Evolutionary conservation across 2,329 filamentous ascomycete genomes (phyloP).

Genomic region (Microcera coccophila): DNA sequence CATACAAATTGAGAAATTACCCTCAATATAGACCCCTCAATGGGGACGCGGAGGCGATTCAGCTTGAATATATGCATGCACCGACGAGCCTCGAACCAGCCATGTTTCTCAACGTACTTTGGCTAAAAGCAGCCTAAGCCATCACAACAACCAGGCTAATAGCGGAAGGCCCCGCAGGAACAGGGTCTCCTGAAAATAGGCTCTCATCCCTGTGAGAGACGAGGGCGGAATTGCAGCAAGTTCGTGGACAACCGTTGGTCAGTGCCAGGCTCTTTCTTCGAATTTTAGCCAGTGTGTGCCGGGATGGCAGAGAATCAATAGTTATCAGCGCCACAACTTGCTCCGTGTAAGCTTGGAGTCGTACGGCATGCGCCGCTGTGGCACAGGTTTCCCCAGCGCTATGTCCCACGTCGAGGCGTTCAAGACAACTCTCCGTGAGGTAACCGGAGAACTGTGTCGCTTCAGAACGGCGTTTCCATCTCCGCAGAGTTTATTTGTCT

Average conservation of each 20-base stretch:
- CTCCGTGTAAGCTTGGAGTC: constrained; percentile 13
- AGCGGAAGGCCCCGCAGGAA: not conserved
- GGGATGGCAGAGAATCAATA: constrained; percentile 3
- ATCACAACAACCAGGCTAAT: not conserved
- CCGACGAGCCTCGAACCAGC: constrained; percentile 3
- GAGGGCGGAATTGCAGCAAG: not conserved
- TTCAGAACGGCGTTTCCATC: constrained; percentile 1
- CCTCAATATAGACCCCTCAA: constrained; percentile 1
- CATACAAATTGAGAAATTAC: constrained; percentile 1
- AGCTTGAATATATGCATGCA: constrained; percentile 10
- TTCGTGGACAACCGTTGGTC: constrained; percentile 3
- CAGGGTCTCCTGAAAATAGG: not conserved
- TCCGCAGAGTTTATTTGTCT: constrained; percentile 8
- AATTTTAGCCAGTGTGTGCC: constrained; percentile 1
- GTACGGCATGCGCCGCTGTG: constrained; percentile 10
- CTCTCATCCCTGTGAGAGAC: not conserved
- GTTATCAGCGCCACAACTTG: constrained; percentile 4
- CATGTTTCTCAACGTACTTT: constrained; percentile 13
- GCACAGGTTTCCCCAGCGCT: not conserved
- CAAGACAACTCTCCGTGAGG: constrained; percentile 9
- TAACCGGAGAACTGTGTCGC: constrained; percentile 16
- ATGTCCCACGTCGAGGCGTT: not conserved
- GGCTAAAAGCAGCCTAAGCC: constrained; percentile 20
- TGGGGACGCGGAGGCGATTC: constrained; percentile 3
- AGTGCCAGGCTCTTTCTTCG: constrained; percentile 3